Base-by-base conservation (phyloP, 1,284 basidiomycete species). In the Trametes polyzona region DNA sequence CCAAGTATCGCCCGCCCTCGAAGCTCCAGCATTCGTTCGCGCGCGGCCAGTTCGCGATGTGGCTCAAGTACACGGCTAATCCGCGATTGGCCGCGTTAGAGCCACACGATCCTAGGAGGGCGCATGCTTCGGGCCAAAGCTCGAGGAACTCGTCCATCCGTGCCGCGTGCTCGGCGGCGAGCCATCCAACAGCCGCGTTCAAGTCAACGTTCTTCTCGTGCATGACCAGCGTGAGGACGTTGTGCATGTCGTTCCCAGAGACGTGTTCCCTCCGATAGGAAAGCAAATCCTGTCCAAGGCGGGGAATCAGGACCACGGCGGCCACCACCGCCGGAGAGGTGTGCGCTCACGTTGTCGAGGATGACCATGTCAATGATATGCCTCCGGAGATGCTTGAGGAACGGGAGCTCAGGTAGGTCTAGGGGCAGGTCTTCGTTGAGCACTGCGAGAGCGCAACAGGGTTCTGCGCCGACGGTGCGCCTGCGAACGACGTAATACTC, bases 241-340 rank as follows among this genome's bases (percentile, higher is more conserved):
- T 76, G 65, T 75, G 72, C 8, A 52, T 65, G 43, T 69, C 59
- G 47, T 69, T 69, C 1, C 69, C 73, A 14, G 68, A 63, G 8
- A 71, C 62, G 52, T 76, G 70, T 47, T 77, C 75, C 24, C 67
- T 67, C 48, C 72, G 73, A 64, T 70, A 77, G 3, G 75, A 77
- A 50, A 65, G 69, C 0, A 75, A 57, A 51, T 76, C 73, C 71
- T 76, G n/a, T n/a, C n/a, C n/a, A n/a, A n/a, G n/a, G n/a, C n/a
- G n/a, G n/a, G n/a, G n/a, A n/a, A n/a, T n/a, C n/a, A n/a, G n/a
- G n/a, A n/a, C n/a, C n/a, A n/a, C n/a, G n/a, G n/a, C n/a, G n/a
- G n/a, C n/a, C n/a, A n/a, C n/a, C n/a, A n/a, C n/a, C n/a, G n/a
- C n/a, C n/a, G n/a, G n/a, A n/a, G n/a, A n/a, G n/a, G n/a, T n/a